phyloP scores from a whole-genome alignment of 2,329 filamentous ascomycete genomes.

The Ilyonectria mors-panacis region DNA sequence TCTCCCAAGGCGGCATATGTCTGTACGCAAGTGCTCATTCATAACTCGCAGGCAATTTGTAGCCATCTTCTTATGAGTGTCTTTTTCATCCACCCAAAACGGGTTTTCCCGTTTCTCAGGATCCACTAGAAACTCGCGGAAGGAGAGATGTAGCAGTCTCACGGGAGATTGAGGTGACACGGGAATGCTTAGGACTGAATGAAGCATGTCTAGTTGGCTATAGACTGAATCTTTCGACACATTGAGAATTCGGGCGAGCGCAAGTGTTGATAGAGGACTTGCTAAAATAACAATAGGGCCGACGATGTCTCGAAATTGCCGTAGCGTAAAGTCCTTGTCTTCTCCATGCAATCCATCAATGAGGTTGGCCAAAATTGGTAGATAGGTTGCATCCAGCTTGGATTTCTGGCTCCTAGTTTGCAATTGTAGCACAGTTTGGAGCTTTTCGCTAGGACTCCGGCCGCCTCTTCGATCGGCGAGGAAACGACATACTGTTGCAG shows the following conservation, averaged over 20 bases:
- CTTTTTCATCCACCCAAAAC: slow-evolving; percentile 50
- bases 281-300: too few species aligned
- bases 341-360: too few species aligned
- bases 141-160: slow-evolving; percentile 46
- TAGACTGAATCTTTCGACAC: too few species aligned
- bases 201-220: too few species aligned
- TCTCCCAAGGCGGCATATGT: background rate
- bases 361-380: too few species aligned
- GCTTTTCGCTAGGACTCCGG: slow-evolving; percentile 38
- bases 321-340: slow-evolving; percentile 19
- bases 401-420: background rate
- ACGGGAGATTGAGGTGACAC: background rate
- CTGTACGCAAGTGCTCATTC: background rate
- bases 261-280: too few species aligned
- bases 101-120: slow-evolving; percentile 41
- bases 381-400: too few species aligned
- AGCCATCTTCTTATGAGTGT: background rate
- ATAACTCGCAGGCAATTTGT: background rate
- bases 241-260: too few species aligned
- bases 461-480: slow-evolving; percentile 35
- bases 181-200: slow-evolving; percentile 22
- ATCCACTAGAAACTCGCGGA: slow-evolving; percentile 57
- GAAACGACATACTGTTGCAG: slow-evolving; percentile 52
- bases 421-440: slow-evolving; percentile 40
- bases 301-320: too few species aligned